Percentiles rank a stretch among this genome's conserved stretches.
These are phyloP conservation scores for Teratosphaeria destructans DNA, from an alignment of 2,329 filamentous ascomycete genomes.

Conservation along the genomic window DNA sequence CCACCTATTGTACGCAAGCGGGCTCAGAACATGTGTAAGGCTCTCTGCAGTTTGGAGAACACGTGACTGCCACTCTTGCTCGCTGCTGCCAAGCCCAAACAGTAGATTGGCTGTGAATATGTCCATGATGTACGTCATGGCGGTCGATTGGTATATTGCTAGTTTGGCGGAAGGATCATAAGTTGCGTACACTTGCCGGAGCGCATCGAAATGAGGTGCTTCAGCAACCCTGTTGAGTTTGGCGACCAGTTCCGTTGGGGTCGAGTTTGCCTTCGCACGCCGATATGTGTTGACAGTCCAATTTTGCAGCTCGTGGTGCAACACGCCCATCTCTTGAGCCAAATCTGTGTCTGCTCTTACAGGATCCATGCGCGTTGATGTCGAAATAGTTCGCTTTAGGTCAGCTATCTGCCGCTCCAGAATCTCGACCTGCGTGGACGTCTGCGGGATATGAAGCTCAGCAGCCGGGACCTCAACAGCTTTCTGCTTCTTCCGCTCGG, in stretches of 20 bases:
- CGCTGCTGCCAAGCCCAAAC: slow-evolving; percentile 45
- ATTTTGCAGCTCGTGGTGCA: slow-evolving; percentile 61
- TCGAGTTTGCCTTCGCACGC: slow-evolving; percentile 43
- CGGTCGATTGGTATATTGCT: slow-evolving; percentile 52
- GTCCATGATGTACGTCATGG: slow-evolving; percentile 51
- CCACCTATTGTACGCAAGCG: slow-evolving; percentile 53
- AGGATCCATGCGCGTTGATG: slow-evolving; percentile 50
- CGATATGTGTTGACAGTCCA: slow-evolving; percentile 64
- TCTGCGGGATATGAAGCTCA: background rate
- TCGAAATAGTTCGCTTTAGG: slow-evolving; percentile 63
- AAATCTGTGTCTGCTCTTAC: slow-evolving; percentile 54
- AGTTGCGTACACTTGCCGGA: slow-evolving; percentile 38
- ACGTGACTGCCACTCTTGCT: slow-evolving; percentile 26
- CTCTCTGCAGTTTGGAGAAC: slow-evolving; percentile 14
- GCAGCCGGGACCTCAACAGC: background rate
- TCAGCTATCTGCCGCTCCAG: slow-evolving; percentile 49
- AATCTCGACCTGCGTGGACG: slow-evolving; percentile 7
- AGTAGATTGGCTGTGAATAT: slow-evolving; percentile 53
- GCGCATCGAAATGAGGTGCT: slow-evolving; percentile 6
- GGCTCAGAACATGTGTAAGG: slow-evolving; percentile 13
- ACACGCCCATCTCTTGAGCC: slow-evolving; percentile 46
- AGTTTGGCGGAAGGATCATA: slow-evolving; percentile 47
- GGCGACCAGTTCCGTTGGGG: slow-evolving; percentile 12
- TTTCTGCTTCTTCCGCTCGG: background rate
- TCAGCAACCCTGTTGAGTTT: slow-evolving; percentile 14